phyloP scores from a whole-genome alignment of 1,284 basidiomycete genomes.

The Mycena sp. region DNA sequence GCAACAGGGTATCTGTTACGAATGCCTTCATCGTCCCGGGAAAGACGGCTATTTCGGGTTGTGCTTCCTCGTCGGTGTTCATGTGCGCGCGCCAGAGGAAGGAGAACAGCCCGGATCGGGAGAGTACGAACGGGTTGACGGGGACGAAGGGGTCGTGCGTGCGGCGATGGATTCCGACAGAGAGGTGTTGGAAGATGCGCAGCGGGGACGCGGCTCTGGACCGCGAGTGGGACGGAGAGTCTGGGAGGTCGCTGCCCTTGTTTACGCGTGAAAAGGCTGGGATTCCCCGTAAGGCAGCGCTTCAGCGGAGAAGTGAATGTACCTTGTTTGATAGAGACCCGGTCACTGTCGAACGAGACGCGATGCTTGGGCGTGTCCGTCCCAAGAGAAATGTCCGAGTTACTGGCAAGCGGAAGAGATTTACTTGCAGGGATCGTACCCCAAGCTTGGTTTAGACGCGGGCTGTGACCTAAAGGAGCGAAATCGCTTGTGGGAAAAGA shows the following conservation, averaged over 20 bases:
- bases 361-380: slow-evolving; percentile 45
- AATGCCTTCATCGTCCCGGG: slow-evolving; percentile 45
- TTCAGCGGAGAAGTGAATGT: no score
- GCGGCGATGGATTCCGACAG: slow-evolving; percentile 45
- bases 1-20: slow-evolving; percentile 61
- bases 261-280: slow-evolving; percentile 38
- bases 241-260: slow-evolving; percentile 39
- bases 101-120: slow-evolving; percentile 29
- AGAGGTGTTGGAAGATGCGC: slow-evolving; percentile 52
- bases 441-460: slow-evolving; percentile 22
- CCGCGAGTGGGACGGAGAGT: slow-evolving; percentile 46
- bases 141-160: slow-evolving; percentile 48
- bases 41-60: slow-evolving; percentile 23
- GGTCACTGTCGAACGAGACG: slow-evolving; percentile 49
- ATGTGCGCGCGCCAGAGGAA: slow-evolving; percentile 15
- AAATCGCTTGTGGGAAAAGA: slow-evolving; percentile 37
- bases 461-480: slow-evolving; percentile 31
- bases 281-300: no score
- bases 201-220: slow-evolving; percentile 54
- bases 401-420: slow-evolving; percentile 5
- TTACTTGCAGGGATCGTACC: slow-evolving; percentile 15
- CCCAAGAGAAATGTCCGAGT: slow-evolving; percentile 18
- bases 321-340: slow-evolving; percentile 23
- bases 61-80: slow-evolving; percentile 24
- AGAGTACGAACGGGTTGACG: slow-evolving; percentile 51